Conservation (phyloP, 2,329 filamentous ascomycete species). For the Penicillium sp. region DNA sequence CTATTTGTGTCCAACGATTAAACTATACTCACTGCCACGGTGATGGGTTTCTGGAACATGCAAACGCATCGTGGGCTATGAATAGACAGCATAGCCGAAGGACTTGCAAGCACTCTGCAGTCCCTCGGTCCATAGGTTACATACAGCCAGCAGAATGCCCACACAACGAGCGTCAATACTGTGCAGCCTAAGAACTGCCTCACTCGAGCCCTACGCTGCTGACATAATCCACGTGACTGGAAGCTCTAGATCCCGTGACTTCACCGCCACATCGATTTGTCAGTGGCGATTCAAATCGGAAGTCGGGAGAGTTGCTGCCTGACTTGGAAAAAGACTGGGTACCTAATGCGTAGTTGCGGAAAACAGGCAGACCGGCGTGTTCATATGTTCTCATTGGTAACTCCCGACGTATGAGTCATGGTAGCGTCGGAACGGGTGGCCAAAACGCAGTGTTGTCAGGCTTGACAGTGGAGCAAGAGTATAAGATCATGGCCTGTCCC, state of each 20-base stretch:
- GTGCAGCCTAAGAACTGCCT: constrained; percentile 2
- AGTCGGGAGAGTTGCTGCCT: neutral
- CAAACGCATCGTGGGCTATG: neutral
- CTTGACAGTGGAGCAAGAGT: neutral
- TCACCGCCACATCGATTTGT: constrained; percentile 6
- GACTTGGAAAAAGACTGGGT: neutral
- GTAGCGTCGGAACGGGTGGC: neutral
- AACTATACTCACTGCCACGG: neutral
- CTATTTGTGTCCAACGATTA: neutral
- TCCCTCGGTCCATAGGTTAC: neutral
- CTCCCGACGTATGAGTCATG: neutral
- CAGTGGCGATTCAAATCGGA: constrained; percentile 1
- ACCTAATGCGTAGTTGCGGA: neutral
- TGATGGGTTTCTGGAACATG: neutral
- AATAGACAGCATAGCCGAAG: constrained; percentile 4
- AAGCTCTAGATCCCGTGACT: neutral
- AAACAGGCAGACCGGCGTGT: neutral
- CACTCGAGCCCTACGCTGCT: neutral
- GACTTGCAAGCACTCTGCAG: constrained; percentile 5
- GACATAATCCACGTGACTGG: neutral
- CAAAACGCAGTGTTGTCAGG: neutral
- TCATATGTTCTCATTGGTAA: neutral
- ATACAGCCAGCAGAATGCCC: neutral
- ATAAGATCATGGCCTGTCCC: neutral
- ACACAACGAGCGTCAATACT: neutral